These are phyloP conservation scores for Phytophthora fragariae DNA, from an alignment of 352 stramenopile species.

Conservation along the genomic window DNA sequence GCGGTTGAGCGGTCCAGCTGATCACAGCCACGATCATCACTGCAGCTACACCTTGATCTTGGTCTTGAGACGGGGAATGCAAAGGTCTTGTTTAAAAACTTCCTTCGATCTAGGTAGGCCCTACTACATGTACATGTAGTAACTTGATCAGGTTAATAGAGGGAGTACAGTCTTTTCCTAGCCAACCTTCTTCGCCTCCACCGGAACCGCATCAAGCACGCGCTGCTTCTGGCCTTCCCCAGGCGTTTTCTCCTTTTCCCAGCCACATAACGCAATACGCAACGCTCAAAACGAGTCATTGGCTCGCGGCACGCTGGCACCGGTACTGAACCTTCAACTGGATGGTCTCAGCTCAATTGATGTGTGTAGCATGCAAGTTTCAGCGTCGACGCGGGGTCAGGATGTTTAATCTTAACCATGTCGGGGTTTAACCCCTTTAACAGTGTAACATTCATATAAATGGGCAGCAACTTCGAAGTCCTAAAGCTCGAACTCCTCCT, in stretches of 20 bases:
- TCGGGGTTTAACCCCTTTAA: too few relatives aligned
- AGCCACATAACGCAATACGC: background rate
- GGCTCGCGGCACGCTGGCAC: background rate
- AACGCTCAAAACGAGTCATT: background rate
- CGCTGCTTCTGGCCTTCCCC: background rate
- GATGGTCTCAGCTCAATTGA: background rate
- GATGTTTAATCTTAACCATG: background rate
- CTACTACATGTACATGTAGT: too few relatives aligned
- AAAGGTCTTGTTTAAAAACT: too few relatives aligned
- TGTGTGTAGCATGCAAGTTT: background rate
- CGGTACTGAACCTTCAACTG: background rate
- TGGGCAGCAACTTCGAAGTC: too few relatives aligned
- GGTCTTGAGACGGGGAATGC: too few relatives aligned
- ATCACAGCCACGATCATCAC: too few relatives aligned
- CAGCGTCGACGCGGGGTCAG: background rate
- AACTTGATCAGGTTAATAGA: too few relatives aligned
- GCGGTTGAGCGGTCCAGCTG: too few relatives aligned
- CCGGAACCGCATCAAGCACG: background rate
- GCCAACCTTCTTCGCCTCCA: background rate
- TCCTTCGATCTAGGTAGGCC: too few relatives aligned
- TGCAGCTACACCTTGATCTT: too few relatives aligned
- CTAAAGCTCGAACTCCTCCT: slow-evolving; percentile 46
- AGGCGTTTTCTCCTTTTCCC: background rate
- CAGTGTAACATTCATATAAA: too few relatives aligned
- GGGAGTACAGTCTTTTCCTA: background rate